Conservation (phyloP, 1,284 basidiomycete species). For the Rhodotorula sp. region DNA sequence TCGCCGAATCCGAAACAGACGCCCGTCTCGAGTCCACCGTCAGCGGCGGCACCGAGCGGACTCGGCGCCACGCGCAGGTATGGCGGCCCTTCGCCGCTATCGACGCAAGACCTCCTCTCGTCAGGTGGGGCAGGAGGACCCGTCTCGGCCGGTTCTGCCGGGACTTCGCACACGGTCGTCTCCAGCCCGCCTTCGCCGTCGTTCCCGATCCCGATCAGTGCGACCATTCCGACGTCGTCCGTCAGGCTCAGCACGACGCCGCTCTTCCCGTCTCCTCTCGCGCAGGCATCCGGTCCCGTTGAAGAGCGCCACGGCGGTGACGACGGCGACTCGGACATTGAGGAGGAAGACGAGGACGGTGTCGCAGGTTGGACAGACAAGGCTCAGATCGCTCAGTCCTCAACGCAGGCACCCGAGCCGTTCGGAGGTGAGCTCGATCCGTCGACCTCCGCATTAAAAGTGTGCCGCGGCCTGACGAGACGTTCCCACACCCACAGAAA, state of each 20-base stretch:
- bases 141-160: neutral
- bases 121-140: neutral
- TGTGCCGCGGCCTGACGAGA: neutral
- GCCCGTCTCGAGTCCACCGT: neutral
- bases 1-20: neutral
- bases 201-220: conserved; percentile 30
- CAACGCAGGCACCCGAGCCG: conserved; percentile 3
- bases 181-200: conserved; percentile 22
- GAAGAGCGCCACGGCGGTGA: conserved; percentile 33
- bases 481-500: conserved; percentile 12
- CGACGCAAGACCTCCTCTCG: conserved; percentile 10
- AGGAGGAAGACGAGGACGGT: conserved; percentile 24
- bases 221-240: conserved; percentile 21
- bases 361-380: conserved; percentile 8
- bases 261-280: conserved; percentile 36
- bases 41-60: neutral
- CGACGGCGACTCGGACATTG: conserved; percentile 36
- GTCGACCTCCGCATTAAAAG: no score
- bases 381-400: neutral
- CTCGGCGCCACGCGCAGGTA: neutral
- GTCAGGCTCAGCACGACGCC: conserved; percentile 37
- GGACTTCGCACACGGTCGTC: conserved; percentile 7
- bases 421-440: conserved; percentile 32
- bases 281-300: conserved; percentile 33
- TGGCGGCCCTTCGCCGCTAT: neutral